Evolutionary conservation across 495 filamentous ascomycete genomes (phyloP).

Genomic region (Penicillium diatomitis): DNA sequence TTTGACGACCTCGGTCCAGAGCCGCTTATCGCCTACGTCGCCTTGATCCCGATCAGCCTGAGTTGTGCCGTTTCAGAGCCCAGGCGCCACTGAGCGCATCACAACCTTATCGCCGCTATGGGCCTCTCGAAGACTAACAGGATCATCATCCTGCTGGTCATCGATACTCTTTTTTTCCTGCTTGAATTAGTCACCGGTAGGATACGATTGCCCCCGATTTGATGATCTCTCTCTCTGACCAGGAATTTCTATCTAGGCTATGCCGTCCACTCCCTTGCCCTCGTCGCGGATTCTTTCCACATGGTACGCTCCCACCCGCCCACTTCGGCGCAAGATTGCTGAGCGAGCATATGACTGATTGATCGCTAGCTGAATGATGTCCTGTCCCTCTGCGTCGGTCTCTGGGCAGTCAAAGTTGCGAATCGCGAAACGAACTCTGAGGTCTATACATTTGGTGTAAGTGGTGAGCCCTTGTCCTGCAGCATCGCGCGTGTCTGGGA

Average conservation of each 20-base stretch:
- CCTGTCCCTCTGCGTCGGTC: constrained; percentile 78
- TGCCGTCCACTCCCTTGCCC: constrained; percentile 76
- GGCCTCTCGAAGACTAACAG: constrained; percentile 85
- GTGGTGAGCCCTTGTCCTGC: constrained; percentile 17
- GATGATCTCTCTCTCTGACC: constrained; percentile 7
- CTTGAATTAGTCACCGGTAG: constrained; percentile 72
- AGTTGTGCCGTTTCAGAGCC: background rate
- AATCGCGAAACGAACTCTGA: constrained; percentile 68
- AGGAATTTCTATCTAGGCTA: constrained; percentile 43
- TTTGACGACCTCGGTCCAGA: no score
- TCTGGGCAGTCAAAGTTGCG: constrained; percentile 92
- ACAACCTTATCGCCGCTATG: constrained; percentile 43
- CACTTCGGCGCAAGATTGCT: background rate
- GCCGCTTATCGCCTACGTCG: background rate
- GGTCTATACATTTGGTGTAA: constrained; percentile 87
- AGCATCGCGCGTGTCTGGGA: constrained; percentile 2
- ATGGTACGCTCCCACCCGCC: constrained; percentile 55
- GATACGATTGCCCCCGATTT: constrained; percentile 6
- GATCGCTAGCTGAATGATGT: constrained; percentile 72
- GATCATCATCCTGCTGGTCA: constrained; percentile 85
- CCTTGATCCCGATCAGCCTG: constrained; percentile 1
- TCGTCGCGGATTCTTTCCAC: constrained; percentile 95
- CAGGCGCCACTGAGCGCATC: constrained; percentile 24
- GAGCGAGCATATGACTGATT: background rate
- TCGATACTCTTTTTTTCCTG: constrained; percentile 83